phyloP scores from a whole-genome alignment of 306 rosid genomes.

The Cyclanthera cordifolia region DNA sequence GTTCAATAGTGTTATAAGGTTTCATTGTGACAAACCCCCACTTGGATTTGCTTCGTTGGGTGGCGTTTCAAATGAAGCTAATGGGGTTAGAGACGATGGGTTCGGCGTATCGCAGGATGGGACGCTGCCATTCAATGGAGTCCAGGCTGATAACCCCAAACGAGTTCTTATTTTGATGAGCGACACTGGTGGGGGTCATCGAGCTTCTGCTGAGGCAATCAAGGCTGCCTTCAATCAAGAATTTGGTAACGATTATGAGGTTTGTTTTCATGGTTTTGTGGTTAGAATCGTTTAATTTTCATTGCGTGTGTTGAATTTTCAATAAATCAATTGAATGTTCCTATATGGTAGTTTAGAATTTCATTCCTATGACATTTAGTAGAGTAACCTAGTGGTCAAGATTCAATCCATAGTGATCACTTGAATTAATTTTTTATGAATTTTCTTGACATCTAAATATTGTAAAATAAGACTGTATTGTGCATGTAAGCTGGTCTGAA shows the following conservation, averaged over 20 bases:
- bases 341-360: neutral
- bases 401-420: too few relatives aligned
- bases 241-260: constrained; percentile 79
- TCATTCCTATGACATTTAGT: neutral
- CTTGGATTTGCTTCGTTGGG: constrained; percentile 69
- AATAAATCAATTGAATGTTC: neutral
- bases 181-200: constrained; percentile 97
- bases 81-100: constrained; percentile 28
- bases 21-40: constrained; percentile 54
- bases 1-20: constrained; percentile 49
- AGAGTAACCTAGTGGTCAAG: too few relatives aligned
- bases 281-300: neutral
- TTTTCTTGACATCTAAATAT: too few relatives aligned
- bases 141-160: constrained; percentile 29
- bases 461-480: too few relatives aligned
- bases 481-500: too few relatives aligned
- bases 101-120: constrained; percentile 18
- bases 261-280: constrained; percentile 4
- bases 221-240: constrained; percentile 71
- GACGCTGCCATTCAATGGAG: constrained; percentile 28
- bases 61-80: constrained; percentile 22
- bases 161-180: constrained; percentile 92
- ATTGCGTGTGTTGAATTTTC: neutral
- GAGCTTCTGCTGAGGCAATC: constrained; percentile 97
- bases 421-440: too few relatives aligned